Percentiles rank a stretch among this genome's conserved stretches.
Evolutionary conservation across 768 basidiomycete genomes (phyloP).

Genomic region (Crassisporium funariophilum): DNA sequence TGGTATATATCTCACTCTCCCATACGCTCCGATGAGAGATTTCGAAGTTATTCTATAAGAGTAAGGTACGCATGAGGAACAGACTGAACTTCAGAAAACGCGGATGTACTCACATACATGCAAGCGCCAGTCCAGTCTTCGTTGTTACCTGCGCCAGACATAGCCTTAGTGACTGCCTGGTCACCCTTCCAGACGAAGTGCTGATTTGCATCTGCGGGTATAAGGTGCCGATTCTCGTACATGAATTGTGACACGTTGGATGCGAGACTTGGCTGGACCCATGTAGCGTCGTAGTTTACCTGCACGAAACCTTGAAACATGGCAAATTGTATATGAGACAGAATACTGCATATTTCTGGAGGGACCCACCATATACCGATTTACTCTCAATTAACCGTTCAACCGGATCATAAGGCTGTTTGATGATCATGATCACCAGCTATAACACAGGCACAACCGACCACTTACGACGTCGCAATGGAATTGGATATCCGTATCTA

Average conservation of each 20-base stretch:
- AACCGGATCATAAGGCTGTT: constrained; percentile 31
- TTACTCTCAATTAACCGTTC: constrained; percentile 23
- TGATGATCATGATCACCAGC: too few species aligned
- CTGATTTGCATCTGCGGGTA: constrained; percentile 25
- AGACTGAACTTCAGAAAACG: too few species aligned
- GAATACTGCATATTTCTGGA: neutral
- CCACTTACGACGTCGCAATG: constrained; percentile 31
- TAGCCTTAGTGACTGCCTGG: constrained; percentile 22
- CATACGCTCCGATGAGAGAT: constrained; percentile 32
- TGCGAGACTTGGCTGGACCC: constrained; percentile 30
- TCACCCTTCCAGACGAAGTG: constrained; percentile 26
- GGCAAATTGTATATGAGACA: neutral
- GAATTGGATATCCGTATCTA: constrained; percentile 34
- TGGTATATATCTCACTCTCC: constrained; percentile 25
- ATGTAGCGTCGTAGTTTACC: constrained; percentile 24
- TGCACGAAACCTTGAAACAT: constrained; percentile 27
- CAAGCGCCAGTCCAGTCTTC: constrained; percentile 27
- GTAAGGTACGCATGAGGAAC: too few species aligned
- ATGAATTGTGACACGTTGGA: constrained; percentile 30
- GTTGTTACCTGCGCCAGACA: constrained; percentile 26
- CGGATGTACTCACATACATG: constrained; percentile 33
- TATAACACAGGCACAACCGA: neutral
- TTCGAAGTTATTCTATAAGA: constrained; percentile 31
- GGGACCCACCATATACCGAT: constrained; percentile 25
- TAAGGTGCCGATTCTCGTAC: constrained; percentile 6